These are phyloP conservation scores for Phyllosticta ampelicida DNA, from an alignment of 2,329 filamentous ascomycete species.

Conservation along the genomic window DNA sequence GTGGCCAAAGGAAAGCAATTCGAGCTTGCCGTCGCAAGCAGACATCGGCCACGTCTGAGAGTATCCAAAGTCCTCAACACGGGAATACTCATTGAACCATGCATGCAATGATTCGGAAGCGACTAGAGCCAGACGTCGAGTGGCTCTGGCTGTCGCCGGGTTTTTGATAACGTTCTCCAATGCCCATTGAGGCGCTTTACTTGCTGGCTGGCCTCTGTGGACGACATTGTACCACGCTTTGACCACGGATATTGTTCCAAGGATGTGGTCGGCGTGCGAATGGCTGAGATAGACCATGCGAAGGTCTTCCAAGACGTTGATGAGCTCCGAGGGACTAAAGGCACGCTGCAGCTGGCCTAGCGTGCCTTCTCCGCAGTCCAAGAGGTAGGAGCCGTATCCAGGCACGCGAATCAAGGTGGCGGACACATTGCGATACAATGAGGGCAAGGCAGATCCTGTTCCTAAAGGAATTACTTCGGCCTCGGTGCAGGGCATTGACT, in stretches of 20 bases:
- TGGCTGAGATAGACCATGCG: conserved; percentile 88
- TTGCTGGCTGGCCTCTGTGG: conserved; percentile 29
- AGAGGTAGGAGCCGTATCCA: conserved; percentile 72
- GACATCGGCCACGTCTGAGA: conserved; percentile 40
- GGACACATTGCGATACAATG: conserved; percentile 92
- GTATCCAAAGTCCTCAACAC: conserved; percentile 67
- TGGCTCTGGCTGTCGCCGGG: conserved; percentile 13
- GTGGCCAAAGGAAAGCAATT: conserved; percentile 19
- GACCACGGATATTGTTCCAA: conserved; percentile 73
- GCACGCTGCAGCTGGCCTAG: conserved; percentile 74
- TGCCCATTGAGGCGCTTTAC: conserved; percentile 12
- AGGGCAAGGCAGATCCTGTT: conserved; percentile 82
- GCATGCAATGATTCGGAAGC: conserved; percentile 60
- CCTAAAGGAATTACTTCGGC: conserved; percentile 79
- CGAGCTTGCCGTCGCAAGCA: conserved; percentile 18
- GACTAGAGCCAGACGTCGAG: conserved; percentile 48
- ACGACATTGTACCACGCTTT: conserved; percentile 62
- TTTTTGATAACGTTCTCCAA: conserved; percentile 25
- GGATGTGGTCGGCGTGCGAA: conserved; percentile 89
- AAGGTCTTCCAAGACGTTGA: conserved; percentile 64
- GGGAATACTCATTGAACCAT: conserved; percentile 70
- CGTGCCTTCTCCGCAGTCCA: conserved; percentile 90
- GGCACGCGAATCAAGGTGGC: conserved; percentile 77
- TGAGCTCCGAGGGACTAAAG: conserved; percentile 54
- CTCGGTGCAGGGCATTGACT: conserved; percentile 61